These are phyloP conservation scores for Pleurostoma richardsiae DNA, from an alignment of 2,329 filamentous ascomycete genomes.

Conservation along the genomic window DNA sequence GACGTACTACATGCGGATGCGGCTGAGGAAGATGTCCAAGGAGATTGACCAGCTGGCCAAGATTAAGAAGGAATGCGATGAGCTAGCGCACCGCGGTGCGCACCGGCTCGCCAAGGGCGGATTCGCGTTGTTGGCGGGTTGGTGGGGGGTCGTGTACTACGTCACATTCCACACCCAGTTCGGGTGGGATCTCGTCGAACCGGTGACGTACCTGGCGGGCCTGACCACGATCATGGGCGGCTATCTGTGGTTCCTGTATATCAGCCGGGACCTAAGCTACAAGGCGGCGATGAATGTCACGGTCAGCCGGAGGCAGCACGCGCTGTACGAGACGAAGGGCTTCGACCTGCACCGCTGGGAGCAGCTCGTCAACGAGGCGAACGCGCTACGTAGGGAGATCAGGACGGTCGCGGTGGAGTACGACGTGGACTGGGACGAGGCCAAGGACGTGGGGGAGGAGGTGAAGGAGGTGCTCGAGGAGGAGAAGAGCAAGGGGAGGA, in stretches of 20 bases:
- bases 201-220: constrained; percentile 85
- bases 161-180: constrained; percentile 66
- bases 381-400: constrained; percentile 72
- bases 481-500: constrained; percentile 36
- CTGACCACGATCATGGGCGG: constrained; percentile 81
- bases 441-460: constrained; percentile 65
- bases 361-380: constrained; percentile 71
- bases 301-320: constrained; percentile 70
- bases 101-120: constrained; percentile 77
- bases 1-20: constrained; percentile 81
- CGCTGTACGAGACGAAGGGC: constrained; percentile 69
- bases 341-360: constrained; percentile 79
- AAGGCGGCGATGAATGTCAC: constrained; percentile 83
- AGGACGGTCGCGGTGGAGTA: constrained; percentile 79
- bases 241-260: constrained; percentile 91
- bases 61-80: constrained; percentile 78
- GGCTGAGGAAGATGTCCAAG: constrained; percentile 65
- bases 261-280: constrained; percentile 86
- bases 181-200: constrained; percentile 90
- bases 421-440: constrained; percentile 85
- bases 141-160: constrained; percentile 81
- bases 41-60: constrained; percentile 65
- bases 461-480: constrained; percentile 52
- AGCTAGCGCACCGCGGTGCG: constrained; percentile 69
- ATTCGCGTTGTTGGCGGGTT: constrained; percentile 65